Percentiles rank a stretch among this genome's conserved stretches.
These are phyloP conservation scores for Pholiota microspora DNA, from an alignment of 768 basidiomycete genomes.

Conservation along the genomic window DNA sequence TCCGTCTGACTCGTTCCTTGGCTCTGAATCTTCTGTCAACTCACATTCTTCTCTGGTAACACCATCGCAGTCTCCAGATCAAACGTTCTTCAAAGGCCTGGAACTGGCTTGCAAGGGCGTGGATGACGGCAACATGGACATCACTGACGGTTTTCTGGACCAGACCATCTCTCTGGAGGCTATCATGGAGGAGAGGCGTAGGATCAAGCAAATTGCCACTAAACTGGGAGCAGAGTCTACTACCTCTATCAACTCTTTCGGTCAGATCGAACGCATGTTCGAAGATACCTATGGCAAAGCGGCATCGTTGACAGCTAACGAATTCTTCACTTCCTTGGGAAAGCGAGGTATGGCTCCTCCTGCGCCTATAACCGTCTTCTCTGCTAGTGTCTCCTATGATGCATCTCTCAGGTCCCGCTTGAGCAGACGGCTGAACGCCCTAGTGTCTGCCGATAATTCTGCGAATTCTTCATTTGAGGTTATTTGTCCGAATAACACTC, in stretches of 20 bases:
- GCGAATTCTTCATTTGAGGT: not conserved
- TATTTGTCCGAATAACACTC: not conserved
- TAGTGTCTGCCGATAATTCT: not conserved
- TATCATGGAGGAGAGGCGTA: not conserved
- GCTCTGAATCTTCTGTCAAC: not conserved
- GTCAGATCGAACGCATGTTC: slow-evolving; percentile 3
- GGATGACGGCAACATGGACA: not conserved
- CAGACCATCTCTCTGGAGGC: not conserved
- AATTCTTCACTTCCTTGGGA: not conserved
- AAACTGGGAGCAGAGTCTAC: not conserved
- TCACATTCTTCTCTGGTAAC: not conserved
- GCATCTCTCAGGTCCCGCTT: not conserved
- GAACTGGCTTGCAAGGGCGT: not conserved
- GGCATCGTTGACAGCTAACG: not conserved
- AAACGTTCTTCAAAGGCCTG: not conserved
- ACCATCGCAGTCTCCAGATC: not conserved
- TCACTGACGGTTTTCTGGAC: not conserved
- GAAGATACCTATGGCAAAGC: slow-evolving; percentile 4
- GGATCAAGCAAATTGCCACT: not conserved
- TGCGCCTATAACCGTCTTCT: not conserved
- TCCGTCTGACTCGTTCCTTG: not conserved
- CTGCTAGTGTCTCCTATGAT: not conserved
- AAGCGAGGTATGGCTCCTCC: not conserved
- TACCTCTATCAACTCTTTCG: slow-evolving; percentile 4
- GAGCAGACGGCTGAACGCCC: not conserved